phyloP scores from a whole-genome alignment of 768 basidiomycete species.

The Tylopilus intermedius region DNA sequence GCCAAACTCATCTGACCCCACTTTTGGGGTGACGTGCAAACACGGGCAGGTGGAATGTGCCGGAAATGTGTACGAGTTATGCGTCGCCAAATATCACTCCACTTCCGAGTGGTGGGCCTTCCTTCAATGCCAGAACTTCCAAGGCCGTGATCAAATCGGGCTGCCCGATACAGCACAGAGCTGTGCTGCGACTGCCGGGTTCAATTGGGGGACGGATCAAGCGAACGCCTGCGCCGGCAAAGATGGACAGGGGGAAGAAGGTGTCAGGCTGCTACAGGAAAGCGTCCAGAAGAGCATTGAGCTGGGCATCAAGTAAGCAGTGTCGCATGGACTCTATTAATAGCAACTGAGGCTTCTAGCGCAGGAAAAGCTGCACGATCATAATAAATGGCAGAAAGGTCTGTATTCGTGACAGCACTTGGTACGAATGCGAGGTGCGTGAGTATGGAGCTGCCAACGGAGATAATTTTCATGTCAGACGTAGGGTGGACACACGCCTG shows the following conservation, averaged over 20 bases:
- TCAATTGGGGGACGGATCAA: conserved; percentile 64
- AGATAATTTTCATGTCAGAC: conserved; percentile 23
- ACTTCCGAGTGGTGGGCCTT: conserved; percentile 75
- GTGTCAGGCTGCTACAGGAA: conserved; percentile 55
- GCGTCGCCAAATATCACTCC: conserved; percentile 58
- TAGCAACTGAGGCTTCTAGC: conserved; percentile 7
- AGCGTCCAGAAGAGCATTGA: conserved; percentile 44
- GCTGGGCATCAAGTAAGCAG: conserved; percentile 55
- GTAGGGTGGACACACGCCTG: conserved; percentile 67
- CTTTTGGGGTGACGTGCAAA: conserved; percentile 75
- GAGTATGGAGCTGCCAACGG: conserved; percentile 18
- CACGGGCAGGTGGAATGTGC: conserved; percentile 81
- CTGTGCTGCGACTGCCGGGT: conserved; percentile 59
- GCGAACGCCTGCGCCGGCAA: conserved; percentile 56
- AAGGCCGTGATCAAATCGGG: conserved; percentile 60
- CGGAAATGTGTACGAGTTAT: conserved; percentile 87
- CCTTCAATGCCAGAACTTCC: conserved; percentile 73
- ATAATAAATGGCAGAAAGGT: conserved; percentile 63
- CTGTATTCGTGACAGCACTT: conserved; percentile 72
- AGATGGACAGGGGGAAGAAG: conserved; percentile 59
- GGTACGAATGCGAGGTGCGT: conserved; percentile 76
- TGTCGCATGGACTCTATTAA: neutral
- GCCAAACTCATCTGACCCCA: conserved; percentile 55
- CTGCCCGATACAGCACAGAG: conserved; percentile 53
- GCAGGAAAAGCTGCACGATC: conserved; percentile 83